Percentiles rank a stretch among this genome's conserved stretches.
Evolutionary conservation across 2,329 filamentous ascomycete genomes (phyloP).

Genomic region (Dendrostoma leiphaemia): DNA sequence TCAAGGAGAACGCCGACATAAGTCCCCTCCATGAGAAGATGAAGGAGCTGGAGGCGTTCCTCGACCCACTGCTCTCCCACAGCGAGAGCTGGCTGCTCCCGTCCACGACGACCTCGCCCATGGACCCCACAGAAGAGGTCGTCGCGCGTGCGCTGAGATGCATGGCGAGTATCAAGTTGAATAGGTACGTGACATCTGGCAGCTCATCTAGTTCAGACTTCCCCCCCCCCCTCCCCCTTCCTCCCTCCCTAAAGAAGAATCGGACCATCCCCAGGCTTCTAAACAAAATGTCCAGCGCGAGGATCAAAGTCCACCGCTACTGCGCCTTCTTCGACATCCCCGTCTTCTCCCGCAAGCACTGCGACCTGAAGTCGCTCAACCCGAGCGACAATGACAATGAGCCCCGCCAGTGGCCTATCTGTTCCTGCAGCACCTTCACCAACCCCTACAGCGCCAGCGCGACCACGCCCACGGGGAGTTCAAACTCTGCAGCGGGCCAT

Average conservation of each 20-base stretch:
- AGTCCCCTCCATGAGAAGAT: conserved; percentile 38
- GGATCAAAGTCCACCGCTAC: conserved; percentile 51
- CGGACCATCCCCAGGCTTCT: conserved; percentile 5
- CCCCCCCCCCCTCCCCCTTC: too few species aligned
- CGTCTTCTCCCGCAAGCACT: conserved; percentile 47
- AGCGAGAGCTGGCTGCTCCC: conserved; percentile 34
- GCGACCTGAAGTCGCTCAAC: conserved; percentile 39
- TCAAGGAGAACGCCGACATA: conserved; percentile 37
- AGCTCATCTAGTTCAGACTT: too few species aligned
- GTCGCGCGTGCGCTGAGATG: conserved; percentile 42
- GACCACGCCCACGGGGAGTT: background rate
- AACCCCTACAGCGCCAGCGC: conserved; percentile 23
- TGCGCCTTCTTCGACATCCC: conserved; percentile 49
- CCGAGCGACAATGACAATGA: conserved; percentile 27
- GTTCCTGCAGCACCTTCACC: conserved; percentile 31
- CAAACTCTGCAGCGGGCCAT: background rate
- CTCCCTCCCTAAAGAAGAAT: too few species aligned
- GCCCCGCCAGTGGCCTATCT: conserved; percentile 31
- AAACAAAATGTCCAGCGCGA: conserved; percentile 33
- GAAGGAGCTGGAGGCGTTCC: conserved; percentile 36
- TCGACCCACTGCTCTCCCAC: conserved; percentile 36
- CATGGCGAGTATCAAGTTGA: conserved; percentile 49
- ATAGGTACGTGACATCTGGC: conserved; percentile 37
- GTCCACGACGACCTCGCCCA: conserved; percentile 32
- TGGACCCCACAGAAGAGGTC: conserved; percentile 37